These are phyloP conservation scores for Microdochium nivale DNA, from an alignment of 2,329 filamentous ascomycete species.

Conservation along the genomic window DNA sequence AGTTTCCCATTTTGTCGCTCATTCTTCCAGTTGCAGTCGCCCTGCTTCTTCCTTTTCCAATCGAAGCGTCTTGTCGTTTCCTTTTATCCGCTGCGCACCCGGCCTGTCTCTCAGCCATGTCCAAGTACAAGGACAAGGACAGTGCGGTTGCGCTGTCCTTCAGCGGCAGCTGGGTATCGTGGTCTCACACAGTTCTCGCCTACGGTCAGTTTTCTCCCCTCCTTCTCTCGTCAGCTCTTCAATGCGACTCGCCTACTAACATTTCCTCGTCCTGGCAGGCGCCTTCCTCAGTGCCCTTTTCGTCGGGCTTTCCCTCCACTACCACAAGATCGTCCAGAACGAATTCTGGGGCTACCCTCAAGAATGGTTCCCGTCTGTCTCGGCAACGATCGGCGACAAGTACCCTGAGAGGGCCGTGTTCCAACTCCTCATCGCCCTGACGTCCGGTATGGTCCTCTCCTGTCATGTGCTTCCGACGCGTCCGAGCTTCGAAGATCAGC, in stretches of 20 bases:
- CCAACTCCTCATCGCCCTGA: slow-evolving; percentile 94
- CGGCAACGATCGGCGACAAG: slow-evolving; percentile 91
- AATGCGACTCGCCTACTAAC: neutral
- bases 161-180: slow-evolving; percentile 85
- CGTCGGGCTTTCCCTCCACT: slow-evolving; percentile 76
- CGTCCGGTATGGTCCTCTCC: slow-evolving; percentile 54
- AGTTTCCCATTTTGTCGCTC: neutral
- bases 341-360: slow-evolving; percentile 91
- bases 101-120: slow-evolving; percentile 5
- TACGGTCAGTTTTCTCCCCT: slow-evolving; percentile 50
- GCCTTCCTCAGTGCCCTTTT: slow-evolving; percentile 83
- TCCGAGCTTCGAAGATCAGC: neutral
- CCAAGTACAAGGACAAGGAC: slow-evolving; percentile 57
- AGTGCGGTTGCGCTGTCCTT: slow-evolving; percentile 53
- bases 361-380: slow-evolving; percentile 96
- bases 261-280: slow-evolving; percentile 30
- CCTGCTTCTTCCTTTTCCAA: slow-evolving; percentile 1
- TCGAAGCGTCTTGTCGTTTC: too few relatives aligned
- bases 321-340: slow-evolving; percentile 95
- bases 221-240: neutral
- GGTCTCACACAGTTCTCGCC: slow-evolving; percentile 74
- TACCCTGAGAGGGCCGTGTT: slow-evolving; percentile 97
- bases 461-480: neutral
- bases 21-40: neutral
- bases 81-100: neutral